Percentiles rank a stretch among this genome's conserved stretches.
These are phyloP conservation scores for Wallacemonas rigidus DNA, from an alignment of 208 protist genomes.

Conservation along the genomic window DNA sequence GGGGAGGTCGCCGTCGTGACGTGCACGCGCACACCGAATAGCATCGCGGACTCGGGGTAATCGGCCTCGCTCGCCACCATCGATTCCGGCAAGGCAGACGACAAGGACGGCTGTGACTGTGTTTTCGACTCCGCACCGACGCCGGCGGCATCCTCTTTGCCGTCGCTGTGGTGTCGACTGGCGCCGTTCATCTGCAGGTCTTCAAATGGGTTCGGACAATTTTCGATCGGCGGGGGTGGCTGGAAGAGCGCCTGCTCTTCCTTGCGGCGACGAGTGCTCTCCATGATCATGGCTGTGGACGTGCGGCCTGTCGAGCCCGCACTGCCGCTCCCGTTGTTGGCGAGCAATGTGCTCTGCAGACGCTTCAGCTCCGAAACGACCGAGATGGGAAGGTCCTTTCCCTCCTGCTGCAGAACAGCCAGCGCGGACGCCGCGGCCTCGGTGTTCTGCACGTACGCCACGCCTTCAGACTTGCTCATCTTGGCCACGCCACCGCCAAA, in stretches of 20 bases:
- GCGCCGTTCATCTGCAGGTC: slow-evolving; percentile 13
- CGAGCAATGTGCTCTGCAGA: slow-evolving; percentile 42
- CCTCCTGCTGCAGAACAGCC: slow-evolving; percentile 50
- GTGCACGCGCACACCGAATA: not conserved
- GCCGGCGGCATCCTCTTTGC: not conserved
- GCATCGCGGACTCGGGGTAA: slow-evolving; percentile 9
- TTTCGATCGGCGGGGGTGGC: slow-evolving; percentile 37
- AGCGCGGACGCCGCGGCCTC: slow-evolving; percentile 47
- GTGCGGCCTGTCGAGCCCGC: slow-evolving; percentile 2
- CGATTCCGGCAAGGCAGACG: not conserved
- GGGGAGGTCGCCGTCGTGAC: slow-evolving; percentile 17
- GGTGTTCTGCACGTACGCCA: slow-evolving; percentile 51
- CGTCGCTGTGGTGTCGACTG: not conserved
- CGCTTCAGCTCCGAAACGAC: slow-evolving; percentile 56
- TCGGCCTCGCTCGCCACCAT: not conserved
- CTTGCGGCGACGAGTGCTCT: slow-evolving; percentile 12
- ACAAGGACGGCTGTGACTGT: not conserved
- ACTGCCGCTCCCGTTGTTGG: not conserved
- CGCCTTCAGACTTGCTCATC: slow-evolving; percentile 42
- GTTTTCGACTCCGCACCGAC: not conserved
- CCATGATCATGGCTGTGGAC: slow-evolving; percentile 20
- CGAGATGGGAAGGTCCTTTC: slow-evolving; percentile 48
- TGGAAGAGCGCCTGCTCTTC: slow-evolving; percentile 20
- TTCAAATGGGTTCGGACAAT: slow-evolving; percentile 44
- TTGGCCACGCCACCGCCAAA: slow-evolving; percentile 39